Evolutionary conservation across 106 monocot species (phyloP).

Genomic region (Phalaenopsis aphrodite): DNA sequence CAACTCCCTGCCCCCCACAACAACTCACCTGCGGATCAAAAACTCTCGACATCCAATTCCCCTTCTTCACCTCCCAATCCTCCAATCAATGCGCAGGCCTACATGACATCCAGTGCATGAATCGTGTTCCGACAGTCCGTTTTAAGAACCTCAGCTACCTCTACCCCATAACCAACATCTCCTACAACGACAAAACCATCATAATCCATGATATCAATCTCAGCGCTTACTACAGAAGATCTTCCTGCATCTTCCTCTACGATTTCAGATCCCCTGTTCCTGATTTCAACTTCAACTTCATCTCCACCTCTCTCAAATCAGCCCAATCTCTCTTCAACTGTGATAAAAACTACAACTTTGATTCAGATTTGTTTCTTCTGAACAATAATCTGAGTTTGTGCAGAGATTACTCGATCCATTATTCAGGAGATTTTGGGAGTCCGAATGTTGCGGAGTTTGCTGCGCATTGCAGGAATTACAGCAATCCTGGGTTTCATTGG

Average conservation of each 20-base stretch:
- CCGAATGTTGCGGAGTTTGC: neutral
- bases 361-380: too few relatives aligned
- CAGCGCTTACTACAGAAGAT: slow-evolving; percentile 10
- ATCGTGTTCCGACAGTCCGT: slow-evolving; percentile 5
- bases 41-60: slow-evolving; percentile 6
- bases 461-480: neutral
- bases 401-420: slow-evolving; percentile 1
- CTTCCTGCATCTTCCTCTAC: slow-evolving; percentile 15
- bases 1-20: neutral
- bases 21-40: slow-evolving; percentile 1
- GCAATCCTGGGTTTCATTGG: slow-evolving; percentile 6
- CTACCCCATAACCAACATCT: slow-evolving; percentile 14
- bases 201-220: slow-evolving; percentile 15
- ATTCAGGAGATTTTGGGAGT: neutral
- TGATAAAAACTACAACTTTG: neutral
- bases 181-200: neutral
- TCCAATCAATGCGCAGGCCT: neutral
- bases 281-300: neutral
- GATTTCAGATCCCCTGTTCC: slow-evolving; percentile 4
- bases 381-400: neutral
- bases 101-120: slow-evolving; percentile 13
- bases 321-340: slow-evolving; percentile 8
- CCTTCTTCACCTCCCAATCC: slow-evolving; percentile 4
- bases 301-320: too few relatives aligned
- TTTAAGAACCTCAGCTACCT: slow-evolving; percentile 3